Base-by-base conservation (phyloP, 2,329 filamentous ascomycete genomes). In the Monilinia fructigena region DNA sequence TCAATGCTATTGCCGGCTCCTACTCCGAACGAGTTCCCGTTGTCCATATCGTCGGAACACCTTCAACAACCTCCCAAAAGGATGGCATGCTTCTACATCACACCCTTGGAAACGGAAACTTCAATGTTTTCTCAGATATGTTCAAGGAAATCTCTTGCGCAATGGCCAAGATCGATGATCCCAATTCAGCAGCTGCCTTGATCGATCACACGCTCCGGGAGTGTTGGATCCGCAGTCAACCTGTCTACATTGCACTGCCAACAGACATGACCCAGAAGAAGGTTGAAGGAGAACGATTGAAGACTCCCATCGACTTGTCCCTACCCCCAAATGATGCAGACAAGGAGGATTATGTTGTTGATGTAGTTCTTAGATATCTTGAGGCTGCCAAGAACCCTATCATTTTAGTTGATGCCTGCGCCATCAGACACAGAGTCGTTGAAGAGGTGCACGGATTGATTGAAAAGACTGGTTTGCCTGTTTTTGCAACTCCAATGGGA, bases 401-500 rank as follows among this genome's bases (percentile, higher is more conserved):
- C 50, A 86, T 97, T 48, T 81, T 97, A 8, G 87, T 96, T 7
- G 93, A 97, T 76, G 91, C 90, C 45, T 95, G 92, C 73, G 89
- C 91, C 14, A 87, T 93, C 70, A 87, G 92, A 45, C 90, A 95
- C 75, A 83, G 88, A 53, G 89, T 90, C 20, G 77, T 93, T 1
- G 77, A 86, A 0, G 91, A 95, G 77, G 87, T 92, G 23, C 86
- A 91, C 71, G 84, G 85, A 10, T 81, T 97, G 20, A 80, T 96
- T 62, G 82, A 88, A 68, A 91, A 89, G 77, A 91, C 91, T 0
- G 82, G 86, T 4, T 80, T 96, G 10, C 92, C 93, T 5, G 89
- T 91, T 0, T 96, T 95, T 72, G 90, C 93, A n/a, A 90, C 92
- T 0, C 91, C 92, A 2, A 96, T 96, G 90, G 92, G 92, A 56